These are phyloP conservation scores for Auriscalpium microsporum DNA, from an alignment of 768 basidiomycete genomes.

Conservation along the genomic window DNA sequence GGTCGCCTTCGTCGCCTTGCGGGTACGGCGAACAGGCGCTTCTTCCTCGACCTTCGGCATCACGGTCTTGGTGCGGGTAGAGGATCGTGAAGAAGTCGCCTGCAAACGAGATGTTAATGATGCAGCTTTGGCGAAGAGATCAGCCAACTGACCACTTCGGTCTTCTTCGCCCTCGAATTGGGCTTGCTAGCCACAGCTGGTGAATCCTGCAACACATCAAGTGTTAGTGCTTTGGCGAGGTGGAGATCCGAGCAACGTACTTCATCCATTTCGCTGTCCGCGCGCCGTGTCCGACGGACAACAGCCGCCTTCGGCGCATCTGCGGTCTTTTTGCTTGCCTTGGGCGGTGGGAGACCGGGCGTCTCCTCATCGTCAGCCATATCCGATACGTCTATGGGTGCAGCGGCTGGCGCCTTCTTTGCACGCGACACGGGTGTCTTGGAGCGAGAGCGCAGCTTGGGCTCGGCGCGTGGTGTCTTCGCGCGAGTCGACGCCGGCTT, in stretches of 20 bases:
- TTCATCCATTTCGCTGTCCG: constrained; percentile 13
- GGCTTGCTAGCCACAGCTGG: neutral
- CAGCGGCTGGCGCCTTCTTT: neutral
- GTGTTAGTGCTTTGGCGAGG: too few species aligned
- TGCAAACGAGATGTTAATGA: too few species aligned
- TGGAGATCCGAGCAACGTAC: constrained; percentile 9
- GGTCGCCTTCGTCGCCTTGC: constrained; percentile 16
- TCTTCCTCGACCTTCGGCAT: constrained; percentile 3
- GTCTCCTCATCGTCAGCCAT: constrained; percentile 10
- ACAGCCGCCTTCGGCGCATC: constrained; percentile 4
- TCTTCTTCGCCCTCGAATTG: neutral
- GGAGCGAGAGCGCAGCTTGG: neutral
- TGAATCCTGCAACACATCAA: neutral
- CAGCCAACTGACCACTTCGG: neutral
- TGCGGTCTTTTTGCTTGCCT: neutral
- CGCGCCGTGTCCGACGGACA: constrained; percentile 14
- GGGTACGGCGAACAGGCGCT: constrained; percentile 17
- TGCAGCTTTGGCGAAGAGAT: too few species aligned
- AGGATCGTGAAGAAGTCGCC: neutral
- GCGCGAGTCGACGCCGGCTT: neutral
- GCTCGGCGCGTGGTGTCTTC: neutral
- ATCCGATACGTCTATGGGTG: constrained; percentile 4
- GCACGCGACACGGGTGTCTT: neutral
- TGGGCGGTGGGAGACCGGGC: neutral
- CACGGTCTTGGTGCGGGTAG: constrained; percentile 3